Evolutionary conservation across 2,329 filamentous ascomycete genomes (phyloP), one percentile per base, ranked within the genome.

Genomic region (Diplodia sapinea): DNA sequence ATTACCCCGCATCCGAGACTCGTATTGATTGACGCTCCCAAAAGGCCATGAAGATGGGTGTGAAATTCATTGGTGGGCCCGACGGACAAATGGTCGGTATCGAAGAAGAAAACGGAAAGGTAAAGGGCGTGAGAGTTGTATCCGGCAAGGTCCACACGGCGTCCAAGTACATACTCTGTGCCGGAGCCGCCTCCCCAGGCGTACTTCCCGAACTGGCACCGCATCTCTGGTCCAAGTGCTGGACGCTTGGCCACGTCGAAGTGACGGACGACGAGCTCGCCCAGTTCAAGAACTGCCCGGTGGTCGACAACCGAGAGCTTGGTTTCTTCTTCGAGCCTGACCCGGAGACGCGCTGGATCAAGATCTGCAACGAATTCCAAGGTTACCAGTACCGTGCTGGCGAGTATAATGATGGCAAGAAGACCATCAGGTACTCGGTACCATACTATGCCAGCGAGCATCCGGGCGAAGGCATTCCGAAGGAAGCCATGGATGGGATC

Each of bases 181-280:
- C 69, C 13, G 71, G 71, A 33, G 69, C 69, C 13, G 68, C 65
- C 1, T 68, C 66, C 1, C 69, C 70, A 9, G 70, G 36, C 7
- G 61, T 69, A 5, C 63, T 73, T 4, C 47, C 71, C 4, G 70
- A 73, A 12, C 64, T 71, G 29, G 69, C 71, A 13, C 70, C 70
- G 1, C 70, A 74, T 38, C 65, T 72, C n/a, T 70, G 70, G 23
- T 71, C 71, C 11, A 69, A 70, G 49, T 72, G 69, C 51, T 71
- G 71, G 40, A 70, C 69, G 20, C 70, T 79, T 3, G 75, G 73
- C 4, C 75, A 73, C 66, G 69, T 78, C 11, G 71, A 72, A 17
- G 70, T 78, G 2, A 72, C 70, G 0, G 68, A 71, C 1, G 71
- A 71, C 0, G 76, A 79, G 49, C 70, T 74, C 13, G 57, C 72